Percentiles rank a stretch among this genome's conserved stretches.
These are phyloP conservation scores for Rhodotorula sp. DNA, from an alignment of 1,284 basidiomycete species.

Conservation along the genomic window DNA sequence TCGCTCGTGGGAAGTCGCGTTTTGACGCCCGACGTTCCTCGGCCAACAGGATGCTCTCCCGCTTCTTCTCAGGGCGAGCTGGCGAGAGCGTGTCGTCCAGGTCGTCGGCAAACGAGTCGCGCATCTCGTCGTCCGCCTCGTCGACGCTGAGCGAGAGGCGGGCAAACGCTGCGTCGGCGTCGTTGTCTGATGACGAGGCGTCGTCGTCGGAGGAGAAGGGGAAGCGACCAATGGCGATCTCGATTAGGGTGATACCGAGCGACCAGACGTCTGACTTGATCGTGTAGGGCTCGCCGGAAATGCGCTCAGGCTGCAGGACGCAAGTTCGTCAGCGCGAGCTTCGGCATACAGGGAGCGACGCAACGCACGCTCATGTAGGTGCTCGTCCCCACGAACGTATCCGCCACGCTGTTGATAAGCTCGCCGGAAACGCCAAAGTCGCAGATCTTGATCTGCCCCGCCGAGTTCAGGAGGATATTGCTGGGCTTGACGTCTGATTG, in stretches of 20 bases:
- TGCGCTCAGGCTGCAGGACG: conserved; percentile 79
- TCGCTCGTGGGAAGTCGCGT: conserved; percentile 9
- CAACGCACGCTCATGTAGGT: conserved; percentile 96
- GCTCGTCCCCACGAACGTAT: conserved; percentile 97
- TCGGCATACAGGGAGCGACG: conserved; percentile 7
- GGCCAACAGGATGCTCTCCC: conserved; percentile 36
- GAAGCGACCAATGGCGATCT: conserved; percentile 88
- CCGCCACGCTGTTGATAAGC: conserved; percentile 96
- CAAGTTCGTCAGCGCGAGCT: background rate
- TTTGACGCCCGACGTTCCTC: conserved; percentile 31
- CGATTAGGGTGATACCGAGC: conserved; percentile 89
- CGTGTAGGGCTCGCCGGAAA: conserved; percentile 95
- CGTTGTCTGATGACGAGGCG: conserved; percentile 52
- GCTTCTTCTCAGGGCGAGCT: conserved; percentile 32
- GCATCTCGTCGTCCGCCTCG: conserved; percentile 52
- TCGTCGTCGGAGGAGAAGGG: conserved; percentile 67
- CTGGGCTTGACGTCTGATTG: conserved; percentile 92
- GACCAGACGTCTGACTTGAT: conserved; percentile 99
- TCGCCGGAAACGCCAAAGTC: conserved; percentile 99
- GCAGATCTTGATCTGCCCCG: conserved; percentile 95
- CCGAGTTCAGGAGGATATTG: conserved; percentile 91
- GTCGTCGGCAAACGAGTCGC: conserved; percentile 21
- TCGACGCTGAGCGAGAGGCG: conserved; percentile 42
- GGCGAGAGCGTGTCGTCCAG: conserved; percentile 42
- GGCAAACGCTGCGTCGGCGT: conserved; percentile 52